Percentiles rank a stretch among this genome's conserved stretches.
Evolutionary conservation across 1,284 basidiomycete genomes (phyloP).

Genomic region (Rhodofomes roseus): DNA sequence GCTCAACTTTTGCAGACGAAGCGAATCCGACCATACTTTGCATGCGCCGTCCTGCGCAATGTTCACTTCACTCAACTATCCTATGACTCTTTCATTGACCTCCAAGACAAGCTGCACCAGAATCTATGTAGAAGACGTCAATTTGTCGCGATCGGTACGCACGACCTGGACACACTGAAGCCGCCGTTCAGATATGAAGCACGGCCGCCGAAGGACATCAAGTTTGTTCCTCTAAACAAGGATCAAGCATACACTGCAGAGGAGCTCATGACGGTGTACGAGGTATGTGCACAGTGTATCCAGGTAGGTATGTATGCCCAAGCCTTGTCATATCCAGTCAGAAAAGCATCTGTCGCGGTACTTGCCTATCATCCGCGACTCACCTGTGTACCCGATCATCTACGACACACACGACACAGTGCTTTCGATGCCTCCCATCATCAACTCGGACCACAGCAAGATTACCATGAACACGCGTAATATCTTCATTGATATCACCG

Average conservation of each 20-base stretch:
- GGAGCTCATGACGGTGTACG: conserved; percentile 87
- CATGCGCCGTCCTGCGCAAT: conserved; percentile 88
- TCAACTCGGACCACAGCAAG: conserved; percentile 97
- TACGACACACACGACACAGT: conserved; percentile 88
- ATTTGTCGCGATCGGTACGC: conserved; percentile 96
- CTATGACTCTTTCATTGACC: conserved; percentile 96
- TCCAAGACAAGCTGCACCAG: conserved; percentile 98
- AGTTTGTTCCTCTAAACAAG: conserved; percentile 85
- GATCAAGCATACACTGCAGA: conserved; percentile 72
- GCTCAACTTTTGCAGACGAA: conserved; percentile 48
- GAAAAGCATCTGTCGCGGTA: conserved; percentile 92
- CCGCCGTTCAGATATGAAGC: conserved; percentile 94
- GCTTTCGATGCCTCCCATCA: conserved; percentile 97
- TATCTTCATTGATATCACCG: conserved; percentile 96
- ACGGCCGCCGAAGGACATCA: conserved; percentile 83
- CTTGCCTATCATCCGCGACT: conserved; percentile 91
- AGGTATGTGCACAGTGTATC: conserved; percentile 46
- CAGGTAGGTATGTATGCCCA: background rate
- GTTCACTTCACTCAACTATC: conserved; percentile 85
- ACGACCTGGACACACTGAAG: conserved; percentile 90
- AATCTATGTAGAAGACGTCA: conserved; percentile 91
- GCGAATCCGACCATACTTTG: conserved; percentile 88
- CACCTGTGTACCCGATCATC: conserved; percentile 96
- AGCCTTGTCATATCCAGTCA: conserved; percentile 43
- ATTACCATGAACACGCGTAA: conserved; percentile 94